Evolutionary conservation across 495 filamentous ascomycete species (phyloP).

Genomic region (Penicilliopsis zonata): DNA sequence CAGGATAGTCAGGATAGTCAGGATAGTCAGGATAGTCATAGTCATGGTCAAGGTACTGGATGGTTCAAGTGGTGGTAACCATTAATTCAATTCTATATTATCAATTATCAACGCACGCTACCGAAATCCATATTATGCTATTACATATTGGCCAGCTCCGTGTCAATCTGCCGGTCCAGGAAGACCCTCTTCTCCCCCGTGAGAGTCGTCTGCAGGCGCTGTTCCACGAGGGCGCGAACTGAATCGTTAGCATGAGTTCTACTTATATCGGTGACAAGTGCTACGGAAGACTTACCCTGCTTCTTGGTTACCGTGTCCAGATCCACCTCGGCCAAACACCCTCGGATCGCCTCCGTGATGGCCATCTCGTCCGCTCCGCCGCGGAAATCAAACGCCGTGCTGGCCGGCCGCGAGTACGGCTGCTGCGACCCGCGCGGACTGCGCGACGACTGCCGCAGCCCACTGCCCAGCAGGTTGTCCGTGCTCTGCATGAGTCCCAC

Average conservation of each 20-base stretch:
- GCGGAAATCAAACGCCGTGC: constrained; percentile 63
- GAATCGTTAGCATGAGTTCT: constrained; percentile 3
- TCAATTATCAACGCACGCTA: too few relatives aligned
- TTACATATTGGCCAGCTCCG: constrained; percentile 89
- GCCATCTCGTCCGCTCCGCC: constrained; percentile 57
- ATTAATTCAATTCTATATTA: too few relatives aligned
- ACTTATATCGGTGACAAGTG: not conserved
- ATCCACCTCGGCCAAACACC: constrained; percentile 79
- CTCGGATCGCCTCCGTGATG: constrained; percentile 74
- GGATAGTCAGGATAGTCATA: too few relatives aligned
- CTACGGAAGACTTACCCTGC: constrained; percentile 45
- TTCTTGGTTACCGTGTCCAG: constrained; percentile 96
- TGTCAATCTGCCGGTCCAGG: constrained; percentile 84
- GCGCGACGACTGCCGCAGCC: constrained; percentile 35
- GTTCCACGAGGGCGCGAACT: constrained; percentile 82
- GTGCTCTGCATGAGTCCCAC: constrained; percentile 41
- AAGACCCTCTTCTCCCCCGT: constrained; percentile 70
- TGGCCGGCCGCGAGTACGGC: constrained; percentile 53
- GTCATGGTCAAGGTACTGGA: too few relatives aligned
- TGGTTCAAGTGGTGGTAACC: too few relatives aligned
- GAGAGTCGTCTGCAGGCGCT: constrained; percentile 78
- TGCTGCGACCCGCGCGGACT: constrained; percentile 35
- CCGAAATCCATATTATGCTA: constrained; percentile 2
- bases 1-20: too few relatives aligned
- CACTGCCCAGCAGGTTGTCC: constrained; percentile 44